Conservation (phyloP, 139 green algal species). For the Chlorella sp. region DNA sequence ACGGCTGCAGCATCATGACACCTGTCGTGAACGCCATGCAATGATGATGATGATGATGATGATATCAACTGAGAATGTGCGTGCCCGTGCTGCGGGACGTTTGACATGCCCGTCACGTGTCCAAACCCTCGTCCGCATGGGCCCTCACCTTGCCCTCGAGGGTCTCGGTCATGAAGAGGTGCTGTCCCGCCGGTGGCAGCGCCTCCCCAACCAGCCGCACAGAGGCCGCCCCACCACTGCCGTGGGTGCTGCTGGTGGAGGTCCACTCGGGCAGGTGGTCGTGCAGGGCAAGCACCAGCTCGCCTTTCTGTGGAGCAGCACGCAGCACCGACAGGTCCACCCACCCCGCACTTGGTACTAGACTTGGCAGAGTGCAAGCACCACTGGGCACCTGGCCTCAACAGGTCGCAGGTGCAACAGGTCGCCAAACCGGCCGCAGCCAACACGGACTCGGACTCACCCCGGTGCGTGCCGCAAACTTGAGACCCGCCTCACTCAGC, state of each 20-base stretch:
- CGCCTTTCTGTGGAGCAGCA: background rate
- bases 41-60: background rate
- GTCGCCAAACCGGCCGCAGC: background rate
- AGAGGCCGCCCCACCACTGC: background rate
- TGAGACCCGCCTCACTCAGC: background rate
- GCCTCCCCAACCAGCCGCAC: background rate
- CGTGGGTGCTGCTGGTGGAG: background rate
- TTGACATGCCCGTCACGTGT: background rate
- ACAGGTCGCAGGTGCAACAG: background rate
- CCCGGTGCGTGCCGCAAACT: background rate
- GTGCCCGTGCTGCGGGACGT: background rate
- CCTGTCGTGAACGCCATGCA: background rate
- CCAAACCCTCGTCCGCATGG: background rate
- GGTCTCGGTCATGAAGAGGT: conserved; percentile 3
- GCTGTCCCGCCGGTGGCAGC: background rate
- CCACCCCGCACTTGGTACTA: background rate
- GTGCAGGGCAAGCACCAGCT: background rate
- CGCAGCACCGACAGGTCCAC: background rate
- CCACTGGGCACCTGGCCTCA: background rate
- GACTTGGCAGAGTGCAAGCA: background rate
- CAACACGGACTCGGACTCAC: background rate
- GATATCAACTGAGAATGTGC: background rate
- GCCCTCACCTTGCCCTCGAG: background rate
- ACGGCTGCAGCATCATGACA: background rate
- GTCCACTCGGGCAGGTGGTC: background rate